Evolutionary conservation across 352 stramenopile species (phyloP), one percentile per base, ranked within the genome.

Genomic region (Peronospora destructor): DNA sequence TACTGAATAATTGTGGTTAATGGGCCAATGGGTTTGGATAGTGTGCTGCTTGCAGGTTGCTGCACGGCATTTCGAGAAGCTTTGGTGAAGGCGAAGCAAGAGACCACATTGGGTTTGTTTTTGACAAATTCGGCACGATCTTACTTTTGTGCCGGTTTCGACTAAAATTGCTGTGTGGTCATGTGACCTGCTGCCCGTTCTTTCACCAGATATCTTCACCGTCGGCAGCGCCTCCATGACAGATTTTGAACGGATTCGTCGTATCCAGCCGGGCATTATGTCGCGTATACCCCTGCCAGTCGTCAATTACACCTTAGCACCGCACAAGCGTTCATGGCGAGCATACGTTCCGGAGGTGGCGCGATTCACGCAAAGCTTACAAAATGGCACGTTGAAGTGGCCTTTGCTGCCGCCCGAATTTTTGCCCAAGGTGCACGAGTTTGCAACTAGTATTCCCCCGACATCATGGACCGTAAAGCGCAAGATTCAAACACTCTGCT

Each of bases 191-290:
- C 26, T 58, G 10, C 50, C 25, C 28, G 14, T 28, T 44, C 33
- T 50, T 14, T 37, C 11, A 28, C 9, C 30, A 89, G 78, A 89
- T 50, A 53, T 89, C 25, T 85, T 89, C 46, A 74, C 64, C 5
- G 45, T 84, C n/a, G 78, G 78, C n/a, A 84, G 78, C 28, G 75
- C 75, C 10, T 89, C 78, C 13, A 68, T 89, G 36, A 73, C 64
- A 9, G 78, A 89, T 44, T 89, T 89, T 35, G 63, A 71, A 41
- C 66, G 73, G 2, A 68, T 89, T 36, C 73, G 73, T 9, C 66
- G 66, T 37, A 19, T 79, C 3, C 45, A 71, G 7, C 69, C 78
- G 1, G 44, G 43, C 6, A 61, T 71, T 25, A 60, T 89, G 28
- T 58, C 56, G 13, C 73, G 78, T 21, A 61, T 89, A 21, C 59